Conservation (phyloP, 148 eudicot genomes). For the Vaccinium myrtillus region DNA sequence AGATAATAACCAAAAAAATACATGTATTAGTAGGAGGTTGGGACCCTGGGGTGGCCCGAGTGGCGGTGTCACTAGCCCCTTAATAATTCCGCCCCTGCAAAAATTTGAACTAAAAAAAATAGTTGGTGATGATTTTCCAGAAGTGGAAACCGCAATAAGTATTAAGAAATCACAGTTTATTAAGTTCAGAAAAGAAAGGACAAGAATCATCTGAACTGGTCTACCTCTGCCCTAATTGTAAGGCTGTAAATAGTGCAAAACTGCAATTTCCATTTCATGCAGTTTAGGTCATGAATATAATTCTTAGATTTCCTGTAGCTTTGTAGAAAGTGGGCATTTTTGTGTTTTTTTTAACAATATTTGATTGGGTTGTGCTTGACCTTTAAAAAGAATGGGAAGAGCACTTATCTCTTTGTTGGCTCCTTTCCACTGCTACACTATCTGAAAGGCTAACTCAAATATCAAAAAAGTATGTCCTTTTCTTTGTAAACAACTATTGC, state of each 20-base stretch:
- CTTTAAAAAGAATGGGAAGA: not conserved
- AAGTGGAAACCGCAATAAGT: not conserved
- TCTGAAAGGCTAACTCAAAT: slow-evolving; percentile 2
- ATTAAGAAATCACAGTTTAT: no score
- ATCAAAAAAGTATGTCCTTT: not conserved
- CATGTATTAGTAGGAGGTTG: no score
- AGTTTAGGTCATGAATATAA: slow-evolving; percentile 24
- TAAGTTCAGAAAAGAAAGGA: not conserved
- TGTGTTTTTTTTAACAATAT: not conserved
- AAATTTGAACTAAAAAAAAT: no score
- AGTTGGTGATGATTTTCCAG: not conserved
- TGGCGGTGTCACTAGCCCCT: no score
- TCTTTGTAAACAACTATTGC: not conserved
- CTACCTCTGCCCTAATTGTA: not conserved
- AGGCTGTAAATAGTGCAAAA: no score
- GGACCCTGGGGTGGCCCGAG: no score
- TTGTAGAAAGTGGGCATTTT: slow-evolving; percentile 5
- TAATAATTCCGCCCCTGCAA: no score
- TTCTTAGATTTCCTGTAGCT: no score
- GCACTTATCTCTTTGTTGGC: not conserved
- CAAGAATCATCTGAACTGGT: not conserved
- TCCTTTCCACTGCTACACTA: not conserved
- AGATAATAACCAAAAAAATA: no score
- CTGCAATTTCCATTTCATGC: not conserved
- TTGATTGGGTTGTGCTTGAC: not conserved